Percentiles rank a stretch among this genome's conserved stretches.
Conservation (phyloP, 2,329 filamentous ascomycete species). For the Penicillium psychrosexuale region DNA sequence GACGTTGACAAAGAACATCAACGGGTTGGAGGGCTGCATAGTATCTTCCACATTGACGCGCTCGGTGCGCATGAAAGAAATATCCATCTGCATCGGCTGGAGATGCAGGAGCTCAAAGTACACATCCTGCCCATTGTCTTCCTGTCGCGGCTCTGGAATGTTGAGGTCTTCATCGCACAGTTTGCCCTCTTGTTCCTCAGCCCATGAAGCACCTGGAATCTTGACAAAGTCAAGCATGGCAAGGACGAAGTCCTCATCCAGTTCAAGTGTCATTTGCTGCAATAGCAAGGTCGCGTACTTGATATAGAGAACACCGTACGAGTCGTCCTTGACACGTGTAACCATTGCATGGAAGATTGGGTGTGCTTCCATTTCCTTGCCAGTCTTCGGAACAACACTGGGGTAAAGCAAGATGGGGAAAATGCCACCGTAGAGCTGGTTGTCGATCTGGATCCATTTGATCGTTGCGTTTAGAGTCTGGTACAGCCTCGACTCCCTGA, state of each 20-base stretch:
- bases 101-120: constrained; percentile 98
- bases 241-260: constrained; percentile 98
- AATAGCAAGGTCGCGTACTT: constrained; percentile 93
- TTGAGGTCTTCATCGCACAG: constrained; percentile 87
- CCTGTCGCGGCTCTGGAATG: constrained; percentile 84
- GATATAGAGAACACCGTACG: constrained; percentile 95
- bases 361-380: constrained; percentile 92
- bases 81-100: constrained; percentile 95
- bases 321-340: constrained; percentile 95
- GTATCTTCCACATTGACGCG: constrained; percentile 95
- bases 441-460: constrained; percentile 99
- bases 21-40: constrained; percentile 80
- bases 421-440: constrained; percentile 95
- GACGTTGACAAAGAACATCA: constrained; percentile 99
- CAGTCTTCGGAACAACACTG: constrained; percentile 94
- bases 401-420: constrained; percentile 97
- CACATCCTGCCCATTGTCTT: constrained; percentile 84
- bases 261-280: constrained; percentile 96
- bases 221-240: constrained; percentile 93
- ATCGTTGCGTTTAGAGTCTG: constrained; percentile 87
- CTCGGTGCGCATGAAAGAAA: constrained; percentile 96
- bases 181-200: constrained; percentile 74
- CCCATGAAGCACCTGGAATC: constrained; percentile 85
- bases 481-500: constrained; percentile 87
- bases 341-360: constrained; percentile 90